Base-by-base conservation (phyloP, 106 monocot species). In the Vanilla planifolia region DNA sequence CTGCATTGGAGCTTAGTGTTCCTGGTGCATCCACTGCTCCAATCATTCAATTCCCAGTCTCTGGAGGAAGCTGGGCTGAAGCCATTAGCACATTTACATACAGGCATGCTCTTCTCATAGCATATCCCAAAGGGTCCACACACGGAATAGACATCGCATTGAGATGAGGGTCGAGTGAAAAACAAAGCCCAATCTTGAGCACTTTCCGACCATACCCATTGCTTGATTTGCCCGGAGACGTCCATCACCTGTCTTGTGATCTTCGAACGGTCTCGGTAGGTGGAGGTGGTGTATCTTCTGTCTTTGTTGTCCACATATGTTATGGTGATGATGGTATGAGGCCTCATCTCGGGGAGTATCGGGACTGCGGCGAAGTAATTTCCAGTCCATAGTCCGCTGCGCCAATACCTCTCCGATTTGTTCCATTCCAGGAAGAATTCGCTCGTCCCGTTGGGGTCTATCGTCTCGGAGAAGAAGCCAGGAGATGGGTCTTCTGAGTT, bases 81-180 rank as follows among this genome's bases (percentile, higher is more conserved):
- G 43, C 76, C 89, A 64, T 45, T 51, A 27, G 75, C 13, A 23
- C 85, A 90, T 14, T 42, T 71, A 55, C 85, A 85, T 6, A 29
- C 43, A 5, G 73, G 76, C 13, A 37, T 5, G 11, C 1, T 26
- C 21, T 47, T 36, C 37, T 35, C 50, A 19, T 72, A 63, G 33
- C 89, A 90, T 36, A 20, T 55, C 11, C 85, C 81, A 8, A 75
- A 85, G 0, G 81, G 26, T 1, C 85, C 89, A 30, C 89, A 89
- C 0, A 63, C 36, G 4, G 60, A 53, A 34, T 78, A 73, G 3
- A 68, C 69, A 1, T 81, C 58, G 36, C 89, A 89, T 11, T 53
- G 72, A 0, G 35, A n/a, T 20, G 15, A 21, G 6, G 79, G 77
- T 57, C 64, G 48, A 13, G 61, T 25, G 33, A 52, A 67, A 30